A percentile compares a stretch with the other conserved stretches of the same genome.
Evolutionary conservation across 139 green algal genomes (phyloP).

Genomic region (Spirogloea muscicola): DNA sequence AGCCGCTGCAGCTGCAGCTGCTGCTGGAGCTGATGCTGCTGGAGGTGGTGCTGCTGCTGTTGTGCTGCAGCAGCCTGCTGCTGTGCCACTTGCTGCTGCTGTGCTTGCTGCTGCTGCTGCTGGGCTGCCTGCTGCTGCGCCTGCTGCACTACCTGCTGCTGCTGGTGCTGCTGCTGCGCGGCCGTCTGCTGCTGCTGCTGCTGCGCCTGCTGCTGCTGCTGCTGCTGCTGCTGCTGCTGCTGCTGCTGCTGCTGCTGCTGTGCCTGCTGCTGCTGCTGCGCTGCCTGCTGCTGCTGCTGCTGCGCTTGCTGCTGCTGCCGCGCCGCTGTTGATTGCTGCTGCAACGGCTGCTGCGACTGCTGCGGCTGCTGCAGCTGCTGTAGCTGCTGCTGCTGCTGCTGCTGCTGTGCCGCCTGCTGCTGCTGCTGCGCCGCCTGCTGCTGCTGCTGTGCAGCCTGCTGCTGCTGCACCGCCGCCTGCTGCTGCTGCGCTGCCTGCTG

Average conservation of each 20-base stretch:
- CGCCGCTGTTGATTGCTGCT: too few species aligned
- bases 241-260: slow-evolving; percentile 13
- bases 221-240: slow-evolving; percentile 2
- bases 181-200: background rate
- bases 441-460: too few species aligned
- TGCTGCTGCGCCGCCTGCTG: too few species aligned
- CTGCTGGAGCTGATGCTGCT: slow-evolving; percentile 1
- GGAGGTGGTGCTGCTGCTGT: slow-evolving; percentile 5
- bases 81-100: background rate
- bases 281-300: slow-evolving; percentile 5
- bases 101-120: background rate
- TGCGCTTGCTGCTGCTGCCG: background rate
- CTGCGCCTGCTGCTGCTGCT: background rate
- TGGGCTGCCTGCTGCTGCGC: background rate
- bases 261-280: background rate
- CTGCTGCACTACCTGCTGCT: background rate
- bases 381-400: too few species aligned
- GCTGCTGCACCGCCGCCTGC: too few species aligned
- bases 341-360: slow-evolving; percentile 13
- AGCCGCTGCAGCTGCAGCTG: slow-evolving; percentile 5
- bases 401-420: too few species aligned
- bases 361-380: slow-evolving; percentile 11
- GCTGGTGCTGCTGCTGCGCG: slow-evolving; percentile 2
- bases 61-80: background rate
- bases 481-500: too few species aligned